phyloP scores from a whole-genome alignment of 163 green algal species.

The Scenedesmus sp. region DNA sequence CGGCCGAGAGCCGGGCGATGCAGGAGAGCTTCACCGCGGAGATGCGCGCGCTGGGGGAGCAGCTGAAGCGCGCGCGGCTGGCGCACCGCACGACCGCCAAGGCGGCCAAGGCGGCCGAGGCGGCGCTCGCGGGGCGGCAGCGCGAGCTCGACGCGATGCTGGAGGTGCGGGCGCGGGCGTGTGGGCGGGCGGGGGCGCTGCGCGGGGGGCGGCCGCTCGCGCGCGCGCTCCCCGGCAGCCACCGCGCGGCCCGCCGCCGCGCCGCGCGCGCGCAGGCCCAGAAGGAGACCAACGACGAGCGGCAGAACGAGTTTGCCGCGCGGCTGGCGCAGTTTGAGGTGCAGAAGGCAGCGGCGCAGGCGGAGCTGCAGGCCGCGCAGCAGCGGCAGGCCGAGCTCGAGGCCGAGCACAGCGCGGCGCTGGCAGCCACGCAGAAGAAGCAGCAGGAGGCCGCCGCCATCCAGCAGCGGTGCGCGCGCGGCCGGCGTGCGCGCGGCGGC shows the following conservation, averaged over 20 bases:
- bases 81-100: background rate
- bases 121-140: slow-evolving; percentile 8
- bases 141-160: background rate
- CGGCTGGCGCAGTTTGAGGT: slow-evolving; percentile 10
- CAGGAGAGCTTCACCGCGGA: background rate
- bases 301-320: slow-evolving; percentile 25
- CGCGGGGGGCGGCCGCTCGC: too few species aligned
- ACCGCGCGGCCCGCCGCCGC: background rate
- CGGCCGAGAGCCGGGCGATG: background rate
- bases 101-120: background rate
- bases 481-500: background rate
- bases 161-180: background rate
- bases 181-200: background rate
- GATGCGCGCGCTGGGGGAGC: background rate
- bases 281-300: slow-evolving; percentile 18
- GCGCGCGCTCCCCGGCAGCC: too few species aligned
- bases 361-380: background rate
- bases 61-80: background rate
- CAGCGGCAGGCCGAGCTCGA: background rate
- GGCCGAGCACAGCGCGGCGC: background rate
- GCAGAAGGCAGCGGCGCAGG: background rate
- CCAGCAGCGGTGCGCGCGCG: background rate
- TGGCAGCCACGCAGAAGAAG: slow-evolving; percentile 1
- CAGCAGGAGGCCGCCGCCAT: background rate
- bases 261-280: slow-evolving; percentile 9